Evolutionary conservation across 2,329 filamentous ascomycete species (phyloP), one percentile per base, ranked within the genome.

Genomic region (Dendrostoma leiphaemia): DNA sequence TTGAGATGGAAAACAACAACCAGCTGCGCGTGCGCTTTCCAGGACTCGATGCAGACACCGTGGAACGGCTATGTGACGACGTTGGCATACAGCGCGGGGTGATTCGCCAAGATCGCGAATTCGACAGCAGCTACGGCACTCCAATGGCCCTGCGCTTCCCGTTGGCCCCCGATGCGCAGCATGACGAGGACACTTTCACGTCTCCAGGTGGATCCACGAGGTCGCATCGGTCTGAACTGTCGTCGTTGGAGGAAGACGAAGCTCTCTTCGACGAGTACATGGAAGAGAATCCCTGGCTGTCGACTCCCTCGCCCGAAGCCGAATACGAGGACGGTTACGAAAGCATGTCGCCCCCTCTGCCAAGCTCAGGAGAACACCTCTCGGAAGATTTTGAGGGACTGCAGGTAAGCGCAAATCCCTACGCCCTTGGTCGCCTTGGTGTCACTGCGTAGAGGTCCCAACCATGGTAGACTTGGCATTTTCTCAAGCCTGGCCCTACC

Each of bases 21-120:
- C 81, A 83, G 0, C 74, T 97, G 4, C 85, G 91, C 31, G 85
- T 97, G 2, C 87, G 91, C 28, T 97, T 99, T 65, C 91, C 92
- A 0, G 94, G 94, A 3, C 92, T 94, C 58, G 93, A 97, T 64
- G 85, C 85, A 1, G 83, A 86, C 15, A 90, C 89, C 0, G 88
- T 96, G 0, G 90, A 96, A 66, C 77, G 80, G 3, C 79, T 99
- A 1, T 97, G 92, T 67, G 84, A 90, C 44, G 94, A 99, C 67
- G 80, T 96, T 10, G 89, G 88, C n/a, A 80, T 99, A 7, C 84
- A 86, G 59, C 81, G 91, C 50, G 94, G 94, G 2, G 74, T 89
- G 4, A 82, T 97, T 4, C 75, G 81, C 12, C 88, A 97, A 72
- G 94, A 97, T 60, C 59, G 70, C 29, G 85, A 87, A 17, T 96